Evolutionary conservation across 495 filamentous ascomycete genomes (phyloP), one percentile per base, ranked within the genome.

Genomic region (Podospora sp.): DNA sequence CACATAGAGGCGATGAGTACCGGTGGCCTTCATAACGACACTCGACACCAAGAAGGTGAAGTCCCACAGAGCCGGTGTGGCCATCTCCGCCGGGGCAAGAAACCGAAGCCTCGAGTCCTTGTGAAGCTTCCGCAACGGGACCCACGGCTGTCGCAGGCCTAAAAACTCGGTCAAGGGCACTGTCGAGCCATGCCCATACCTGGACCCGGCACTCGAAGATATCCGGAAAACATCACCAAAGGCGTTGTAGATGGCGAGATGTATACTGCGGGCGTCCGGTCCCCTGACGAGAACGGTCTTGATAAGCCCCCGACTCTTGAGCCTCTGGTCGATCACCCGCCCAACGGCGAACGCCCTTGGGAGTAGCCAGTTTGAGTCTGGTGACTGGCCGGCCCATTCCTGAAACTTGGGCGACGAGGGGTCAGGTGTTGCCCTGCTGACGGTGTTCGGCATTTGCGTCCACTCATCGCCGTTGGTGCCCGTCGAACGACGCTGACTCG

Each of bases 101-200:
- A 91, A 92, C 8, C 85, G 86, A 1, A 93, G 81, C 12, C 82
- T 80, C 0, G 87, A 85, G 60, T 91, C 87, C 68, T 87, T 91
- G 74, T 89, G 84, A 3, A 91, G 71, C 71, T 93, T 93, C 26
- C 90, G 84, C 21, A 93, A 77, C 4, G 90, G 90, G 11, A 90
- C 80, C 83, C 89, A 91, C 8, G 82, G 71, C 56, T 85, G 84
- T 27, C 82, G 77, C 21, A 86, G 76, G 12, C 82, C 84, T n/a
- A 81, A 74, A 64, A 80, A 85, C 50, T 80, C 77, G n/a, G 74
- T 29, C 20, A 76, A 63, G 27, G 73, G 76, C 18, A 70, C 72
- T 46, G 77, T 75, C 6, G 71, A 66, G 14, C 69, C 72, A 1
- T 72, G 72, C 14, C 68, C 75, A 1, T 71, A 68, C 14, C 69